These are phyloP conservation scores for Backusella sp. DNA, from an alignment of 192 early-diverging fungal species.

Conservation along the genomic window DNA sequence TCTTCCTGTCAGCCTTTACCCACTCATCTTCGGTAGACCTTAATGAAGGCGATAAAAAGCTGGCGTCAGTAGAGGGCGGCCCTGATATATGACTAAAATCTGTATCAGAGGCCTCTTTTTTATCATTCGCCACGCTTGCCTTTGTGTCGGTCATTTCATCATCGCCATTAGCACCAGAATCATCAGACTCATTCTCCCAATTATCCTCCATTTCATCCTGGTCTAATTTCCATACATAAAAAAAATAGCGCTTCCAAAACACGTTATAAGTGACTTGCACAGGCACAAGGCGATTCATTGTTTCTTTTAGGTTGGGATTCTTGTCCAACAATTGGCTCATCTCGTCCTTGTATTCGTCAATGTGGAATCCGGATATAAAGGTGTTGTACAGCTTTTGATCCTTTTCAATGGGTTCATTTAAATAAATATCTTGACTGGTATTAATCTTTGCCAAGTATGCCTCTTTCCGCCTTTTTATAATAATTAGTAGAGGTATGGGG, in stretches of 20 bases:
- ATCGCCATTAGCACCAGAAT: conserved; percentile 17
- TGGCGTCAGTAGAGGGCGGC: conserved; percentile 28
- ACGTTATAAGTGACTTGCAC: conserved; percentile 42
- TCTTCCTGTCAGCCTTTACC: conserved; percentile 21
- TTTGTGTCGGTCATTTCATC: background rate
- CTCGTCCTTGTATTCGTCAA: conserved; percentile 46
- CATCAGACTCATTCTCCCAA: conserved; percentile 22
- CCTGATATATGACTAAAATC: conserved; percentile 25
- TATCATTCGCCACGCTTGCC: background rate
- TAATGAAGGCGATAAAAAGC: conserved; percentile 25
- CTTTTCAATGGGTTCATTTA: conserved; percentile 38
- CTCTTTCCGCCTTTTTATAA: conserved; percentile 32
- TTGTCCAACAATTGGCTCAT: conserved; percentile 39
- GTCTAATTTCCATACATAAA: conserved; percentile 46
- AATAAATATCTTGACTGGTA: conserved; percentile 37
- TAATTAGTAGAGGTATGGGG: too few species aligned
- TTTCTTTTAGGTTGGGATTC: conserved; percentile 40
- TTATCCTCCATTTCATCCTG: conserved; percentile 44
- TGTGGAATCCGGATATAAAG: conserved; percentile 43
- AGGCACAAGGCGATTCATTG: conserved; percentile 49
- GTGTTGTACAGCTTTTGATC: conserved; percentile 39
- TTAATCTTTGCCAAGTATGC: conserved; percentile 42
- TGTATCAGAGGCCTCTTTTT: conserved; percentile 20
- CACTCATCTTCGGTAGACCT: conserved; percentile 19
- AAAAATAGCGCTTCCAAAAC: conserved; percentile 52